Percentiles rank a stretch among this genome's conserved stretches.
Conservation (phyloP, 768 basidiomycete genomes). For the Cyathus striatus region DNA sequence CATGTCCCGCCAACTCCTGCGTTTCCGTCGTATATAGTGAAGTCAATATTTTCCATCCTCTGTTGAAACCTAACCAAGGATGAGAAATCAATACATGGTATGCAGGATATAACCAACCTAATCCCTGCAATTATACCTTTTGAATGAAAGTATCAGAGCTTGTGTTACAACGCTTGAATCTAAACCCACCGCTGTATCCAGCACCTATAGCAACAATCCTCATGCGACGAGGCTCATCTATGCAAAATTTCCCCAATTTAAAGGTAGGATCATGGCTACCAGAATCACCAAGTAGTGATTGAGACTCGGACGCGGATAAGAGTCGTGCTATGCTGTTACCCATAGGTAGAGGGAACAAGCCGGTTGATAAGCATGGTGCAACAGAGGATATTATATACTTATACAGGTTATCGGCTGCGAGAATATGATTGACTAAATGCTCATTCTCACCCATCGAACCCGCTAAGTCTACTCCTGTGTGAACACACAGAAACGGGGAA, state of each 20-base stretch:
- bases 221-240: constrained; percentile 50
- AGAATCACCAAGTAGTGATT: no score
- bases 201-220: constrained; percentile 54
- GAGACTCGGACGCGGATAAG: no score
- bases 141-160: neutral
- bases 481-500: no score
- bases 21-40: constrained; percentile 57
- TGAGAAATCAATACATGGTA: neutral
- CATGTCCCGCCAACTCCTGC: constrained; percentile 61
- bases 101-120: constrained; percentile 23
- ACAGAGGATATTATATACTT: no score
- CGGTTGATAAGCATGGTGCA: no score
- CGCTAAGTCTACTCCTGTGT: no score
- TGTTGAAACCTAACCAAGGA: constrained; percentile 38
- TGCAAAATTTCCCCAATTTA: constrained; percentile 35
- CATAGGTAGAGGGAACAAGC: no score
- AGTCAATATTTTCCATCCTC: constrained; percentile 43
- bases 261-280: constrained; percentile 9
- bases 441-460: no score
- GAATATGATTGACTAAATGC: no score
- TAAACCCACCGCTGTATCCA: constrained; percentile 45
- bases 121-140: constrained; percentile 55
- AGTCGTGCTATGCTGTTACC: no score
- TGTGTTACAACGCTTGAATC: neutral
- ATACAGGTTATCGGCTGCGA: no score